Base-by-base conservation (phyloP, 1,284 basidiomycete genomes). In the Ustilago cynodontis region DNA sequence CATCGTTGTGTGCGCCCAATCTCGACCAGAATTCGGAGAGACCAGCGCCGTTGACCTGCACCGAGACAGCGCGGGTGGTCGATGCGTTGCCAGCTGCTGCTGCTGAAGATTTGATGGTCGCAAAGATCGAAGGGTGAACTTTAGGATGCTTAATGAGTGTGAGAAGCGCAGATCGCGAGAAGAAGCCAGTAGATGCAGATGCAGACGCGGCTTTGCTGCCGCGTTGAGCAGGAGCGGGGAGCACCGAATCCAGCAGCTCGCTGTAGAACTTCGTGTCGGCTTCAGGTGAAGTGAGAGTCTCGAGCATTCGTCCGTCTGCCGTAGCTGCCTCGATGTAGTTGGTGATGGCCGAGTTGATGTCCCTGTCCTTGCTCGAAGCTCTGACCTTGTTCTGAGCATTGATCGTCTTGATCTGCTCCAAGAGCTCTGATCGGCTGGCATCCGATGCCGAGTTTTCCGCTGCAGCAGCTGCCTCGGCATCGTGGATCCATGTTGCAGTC, bases 61-160 rank as follows among this genome's bases (percentile, higher is more conserved):
- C 31, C 52, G 58, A 55, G 16, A 49, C 60, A 45, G 18, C 28
- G 37, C 59, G 35, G 20, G 43, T 29, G 7, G 20, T 31, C 13
- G 52, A 41, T 10, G 51, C 24, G 1, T 60, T 49, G 45, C 8
- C 50, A n/a, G 20, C 29, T 20, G 51, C 51, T 10, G 20, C 29
- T 20, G 51, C 51, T 10, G 47, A 43, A 16, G 52, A 39, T 20
- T 26, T n/a, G 18, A 72, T 29, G 5, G 64, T 53, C 2, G 60
- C 65, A 57, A 72, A 72, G 60, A 72, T 64, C 8, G 65, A 72
- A n/a, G 65, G 64, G 24, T 72, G 65, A 9, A 57, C 70, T 10
- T 33, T 59, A 5, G 52, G n/a, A 28, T 67, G 33, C 35, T 60
- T 55, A 18, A 72, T 57, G 28, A 72, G 41, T 18, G 60, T 57